These are phyloP conservation scores for Botrytis sinoallii DNA, from an alignment of 2,329 filamentous ascomycete species.

Conservation along the genomic window DNA sequence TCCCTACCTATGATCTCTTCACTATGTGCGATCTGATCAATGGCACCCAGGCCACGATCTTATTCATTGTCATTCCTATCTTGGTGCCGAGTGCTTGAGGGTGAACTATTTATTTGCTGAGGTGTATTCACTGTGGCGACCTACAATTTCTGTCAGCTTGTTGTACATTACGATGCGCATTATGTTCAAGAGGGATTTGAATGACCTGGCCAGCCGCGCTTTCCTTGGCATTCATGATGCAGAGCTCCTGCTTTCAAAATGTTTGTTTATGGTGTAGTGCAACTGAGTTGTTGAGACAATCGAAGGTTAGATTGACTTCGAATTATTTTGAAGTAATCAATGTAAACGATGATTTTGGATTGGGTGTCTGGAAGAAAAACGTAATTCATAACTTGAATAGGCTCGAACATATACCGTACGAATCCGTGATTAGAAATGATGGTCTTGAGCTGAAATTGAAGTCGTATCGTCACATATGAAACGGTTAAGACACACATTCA, in stretches of 20 bases:
- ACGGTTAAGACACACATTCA: not conserved
- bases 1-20: not conserved
- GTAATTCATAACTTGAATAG: not conserved
- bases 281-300: too few species aligned
- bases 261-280: not conserved
- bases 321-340: not conserved
- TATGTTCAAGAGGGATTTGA: not conserved
- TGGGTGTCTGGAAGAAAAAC: too few species aligned
- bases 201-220: not conserved
- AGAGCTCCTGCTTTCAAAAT: not conserved
- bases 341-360: not conserved
- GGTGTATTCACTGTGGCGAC: not conserved
- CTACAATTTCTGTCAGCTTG: not conserved
- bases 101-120: not conserved
- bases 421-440: not conserved
- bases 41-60: not conserved
- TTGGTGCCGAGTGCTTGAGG: not conserved
- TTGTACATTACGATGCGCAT: not conserved
- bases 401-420: not conserved
- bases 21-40: not conserved
- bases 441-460: not conserved
- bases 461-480: not conserved
- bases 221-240: too few species aligned
- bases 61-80: not conserved
- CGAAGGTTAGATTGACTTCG: not conserved